phyloP scores from a whole-genome alignment of 2,329 filamentous ascomycete genomes.

The Colletotrichum coccodes region DNA sequence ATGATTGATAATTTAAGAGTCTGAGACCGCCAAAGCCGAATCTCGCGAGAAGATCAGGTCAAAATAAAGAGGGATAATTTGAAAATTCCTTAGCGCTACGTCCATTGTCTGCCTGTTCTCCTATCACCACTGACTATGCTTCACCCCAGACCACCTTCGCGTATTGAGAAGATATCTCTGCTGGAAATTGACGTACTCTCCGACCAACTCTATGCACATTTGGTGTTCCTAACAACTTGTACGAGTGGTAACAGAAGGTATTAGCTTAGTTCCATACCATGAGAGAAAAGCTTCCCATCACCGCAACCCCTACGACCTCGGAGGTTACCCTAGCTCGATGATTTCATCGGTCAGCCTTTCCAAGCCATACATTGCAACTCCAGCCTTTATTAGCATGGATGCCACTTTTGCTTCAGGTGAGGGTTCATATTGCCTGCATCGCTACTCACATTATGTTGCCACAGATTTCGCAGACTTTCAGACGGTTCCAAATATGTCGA shows the following conservation, averaged over 20 bases:
- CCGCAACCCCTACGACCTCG: conserved; percentile 7
- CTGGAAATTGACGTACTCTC: conserved; percentile 35
- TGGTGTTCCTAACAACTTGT: conserved; percentile 31
- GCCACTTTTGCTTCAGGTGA: conserved; percentile 25
- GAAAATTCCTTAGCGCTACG: too few relatives aligned
- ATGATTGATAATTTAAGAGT: too few relatives aligned
- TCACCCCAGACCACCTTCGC: conserved; percentile 16
- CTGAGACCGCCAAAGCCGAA: too few relatives aligned
- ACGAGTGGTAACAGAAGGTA: conserved; percentile 35
- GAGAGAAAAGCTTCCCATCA: conserved; percentile 17
- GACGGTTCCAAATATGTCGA: background rate
- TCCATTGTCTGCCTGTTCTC: too few relatives aligned
- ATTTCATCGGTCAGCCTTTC: conserved; percentile 9
- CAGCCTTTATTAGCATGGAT: conserved; percentile 6
- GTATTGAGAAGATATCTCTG: conserved; percentile 25
- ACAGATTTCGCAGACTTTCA: conserved; percentile 26
- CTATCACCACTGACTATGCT: background rate
- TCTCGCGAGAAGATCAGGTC: too few relatives aligned
- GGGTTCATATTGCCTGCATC: conserved; percentile 19
- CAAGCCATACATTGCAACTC: conserved; percentile 7
- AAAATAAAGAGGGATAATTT: too few relatives aligned
- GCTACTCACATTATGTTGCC: conserved; percentile 32
- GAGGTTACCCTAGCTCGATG: background rate
- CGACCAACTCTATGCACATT: conserved; percentile 34
- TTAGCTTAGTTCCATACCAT: conserved; percentile 34